Evolutionary conservation across 2,329 filamentous ascomycete species (phyloP), one percentile per base, ranked within the genome.

Genomic region (Beauveria sp.): DNA sequence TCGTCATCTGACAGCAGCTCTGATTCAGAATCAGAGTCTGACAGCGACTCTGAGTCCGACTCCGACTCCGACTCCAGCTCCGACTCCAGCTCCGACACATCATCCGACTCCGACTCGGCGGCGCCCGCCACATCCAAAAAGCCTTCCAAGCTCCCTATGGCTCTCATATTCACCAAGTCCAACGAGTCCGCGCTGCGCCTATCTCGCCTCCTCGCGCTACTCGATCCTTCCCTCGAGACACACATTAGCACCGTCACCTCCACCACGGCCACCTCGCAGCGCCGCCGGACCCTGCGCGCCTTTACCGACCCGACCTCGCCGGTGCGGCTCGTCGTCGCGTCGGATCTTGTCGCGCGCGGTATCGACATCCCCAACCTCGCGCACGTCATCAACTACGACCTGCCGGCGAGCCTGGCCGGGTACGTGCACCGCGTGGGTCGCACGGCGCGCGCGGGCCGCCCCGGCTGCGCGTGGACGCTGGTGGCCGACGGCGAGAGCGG

Each of bases 391-490:
- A 97, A 96, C 76, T 98, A 98, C 78, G 93, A 97, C 72, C 82
- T 97, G 57, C 93, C 93, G 0, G 83, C 86, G 5, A 93, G 88
- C 69, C 78, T 92, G 40, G 89, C 88, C 6, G 88, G 87, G 26
- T 98, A 98, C 69, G 87, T 98, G 5, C 95, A 98, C 73, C 88
- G 95, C 46, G 91, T 97, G 1, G 93, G 95, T 43, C 86, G 95
- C 62, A 97, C 93, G 1, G 93, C 93, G 0, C 83, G 93, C 71
- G 95, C 91, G 0, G 91, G 89, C 1, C 85, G 86, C 60, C 67
- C 76, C 1, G 93, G 93, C 1, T 81, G 86, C 53, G 91, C 93
- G 0, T 96, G 92, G 90, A 96, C 92, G 0, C 76, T 99, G 14
- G 87, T 96, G 54, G 88, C 87, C 4, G 88, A 92, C 67, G 83